Evolutionary conservation across 1,139 yeast genomes (phyloP), one percentile per base, ranked within the genome.

Genomic region (Debaryomyces nepalensis): DNA sequence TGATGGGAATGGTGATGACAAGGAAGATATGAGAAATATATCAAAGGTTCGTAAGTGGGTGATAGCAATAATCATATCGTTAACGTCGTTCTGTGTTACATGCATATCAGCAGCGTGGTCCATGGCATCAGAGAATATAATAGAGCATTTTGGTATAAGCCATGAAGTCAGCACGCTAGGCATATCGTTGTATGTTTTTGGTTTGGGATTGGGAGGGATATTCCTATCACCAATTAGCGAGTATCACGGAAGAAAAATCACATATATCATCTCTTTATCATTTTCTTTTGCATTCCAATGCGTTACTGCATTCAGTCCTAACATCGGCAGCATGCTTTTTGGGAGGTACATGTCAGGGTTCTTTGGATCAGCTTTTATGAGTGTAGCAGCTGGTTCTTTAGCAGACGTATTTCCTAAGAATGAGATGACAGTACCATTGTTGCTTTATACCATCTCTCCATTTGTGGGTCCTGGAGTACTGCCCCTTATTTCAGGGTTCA

Each of bases 351-450:
- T 61, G 51, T 54, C 66, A n/a, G 70, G 71, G 4, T 64, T 66
- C 43, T 63, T 61, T 51, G 69, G 66, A 1, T 53, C 64, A 29
- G 54, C 68, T 31, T 66, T 66, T 42, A 58, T 66, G 65, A 55
- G 67, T n/a, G 71, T 66, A 8, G 70, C 69, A 2, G 54, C 63
- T 10, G 70, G 70, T 16, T 55, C 70, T 1, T 63, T 66, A 47
- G 52, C 70, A 4, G 72, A 66, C 18, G 19, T 53, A 48, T 66
- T 15, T 66, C 64, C 49, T 48, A 51, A 18, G 44, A 29, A 62
- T 26, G 60, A 64, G 38, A 50, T 66, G 21, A 55, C 57, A 4
- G 50, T 51, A 24, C 63, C 71, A 0, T 47, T 66, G 36, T 55
- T 66, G 3, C 42, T 66, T 16, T 66, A 65, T 42, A 59, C 70